phyloP scores from a whole-genome alignment of 805 yeast genomes.

The Osmozyma mogii region DNA sequence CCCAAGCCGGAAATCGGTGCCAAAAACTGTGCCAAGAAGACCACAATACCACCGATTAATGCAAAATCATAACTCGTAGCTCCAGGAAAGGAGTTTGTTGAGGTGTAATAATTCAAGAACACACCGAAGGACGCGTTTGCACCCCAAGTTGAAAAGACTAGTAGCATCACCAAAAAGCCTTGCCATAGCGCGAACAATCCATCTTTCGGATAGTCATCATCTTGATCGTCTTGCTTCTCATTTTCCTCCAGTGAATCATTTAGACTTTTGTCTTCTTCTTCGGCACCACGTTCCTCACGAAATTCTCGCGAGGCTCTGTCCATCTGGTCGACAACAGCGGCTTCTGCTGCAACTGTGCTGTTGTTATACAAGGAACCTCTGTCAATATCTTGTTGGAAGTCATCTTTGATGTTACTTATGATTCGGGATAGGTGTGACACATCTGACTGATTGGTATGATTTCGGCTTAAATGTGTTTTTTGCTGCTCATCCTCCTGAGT shows the following conservation, averaged over 20 bases:
- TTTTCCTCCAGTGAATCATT: not conserved
- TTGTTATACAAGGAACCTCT: constrained; percentile 7
- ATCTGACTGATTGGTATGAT: constrained; percentile 7
- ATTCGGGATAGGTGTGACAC: constrained; percentile 10
- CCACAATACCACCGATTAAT: constrained; percentile 59
- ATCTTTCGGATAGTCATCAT: constrained; percentile 11
- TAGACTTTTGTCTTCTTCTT: too few species aligned
- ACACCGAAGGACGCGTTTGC: constrained; percentile 53
- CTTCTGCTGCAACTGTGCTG: constrained; percentile 8
- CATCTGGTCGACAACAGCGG: constrained; percentile 6
- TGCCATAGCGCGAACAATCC: constrained; percentile 15
- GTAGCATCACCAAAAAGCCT: constrained; percentile 35
- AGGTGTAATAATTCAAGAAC: constrained; percentile 44
- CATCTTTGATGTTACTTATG: constrained; percentile 11
- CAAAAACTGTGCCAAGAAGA: too few species aligned
- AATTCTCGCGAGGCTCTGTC: not conserved
- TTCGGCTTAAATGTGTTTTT: not conserved
- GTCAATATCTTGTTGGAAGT: constrained; percentile 9
- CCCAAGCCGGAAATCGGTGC: too few species aligned
- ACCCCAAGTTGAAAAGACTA: constrained; percentile 47
- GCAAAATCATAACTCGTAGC: not conserved
- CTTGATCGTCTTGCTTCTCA: not conserved
- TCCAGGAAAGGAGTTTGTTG: constrained; percentile 10
- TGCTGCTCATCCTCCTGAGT: not conserved
- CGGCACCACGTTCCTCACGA: not conserved